A percentile compares a stretch with the other conserved stretches of the same genome.
These are phyloP conservation scores for Quercus tomentella DNA, from an alignment of 331 rosid genomes.

Conservation along the genomic window DNA sequence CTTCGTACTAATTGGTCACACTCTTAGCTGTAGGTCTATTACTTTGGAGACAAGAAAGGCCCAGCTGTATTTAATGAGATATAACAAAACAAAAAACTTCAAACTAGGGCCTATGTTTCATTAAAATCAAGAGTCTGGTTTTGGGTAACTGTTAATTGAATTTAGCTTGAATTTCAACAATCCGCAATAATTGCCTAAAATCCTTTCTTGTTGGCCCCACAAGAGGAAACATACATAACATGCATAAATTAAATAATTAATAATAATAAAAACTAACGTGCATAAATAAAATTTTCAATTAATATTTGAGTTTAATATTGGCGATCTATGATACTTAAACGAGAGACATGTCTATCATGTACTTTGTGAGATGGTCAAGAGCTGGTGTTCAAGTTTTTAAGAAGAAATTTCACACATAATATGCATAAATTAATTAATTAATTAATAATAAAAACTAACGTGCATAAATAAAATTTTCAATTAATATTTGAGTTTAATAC, in stretches of 20 bases:
- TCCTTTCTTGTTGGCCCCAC: neutral
- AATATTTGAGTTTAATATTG: too few species aligned
- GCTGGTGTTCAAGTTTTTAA: rapidly evolving
- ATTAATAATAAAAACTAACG: too few species aligned
- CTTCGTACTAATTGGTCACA: neutral
- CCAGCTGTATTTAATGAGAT: constrained; percentile 32
- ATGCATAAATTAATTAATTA: too few species aligned
- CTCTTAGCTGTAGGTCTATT: constrained; percentile 9
- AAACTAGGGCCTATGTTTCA: neutral
- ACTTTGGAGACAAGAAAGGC: constrained; percentile 38
- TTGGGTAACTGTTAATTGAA: neutral
- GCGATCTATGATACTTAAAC: rapidly evolving
- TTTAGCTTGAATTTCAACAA: neutral
- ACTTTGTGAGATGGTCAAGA: rapidly evolving
- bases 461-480: too few species aligned
- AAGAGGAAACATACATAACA: neutral
- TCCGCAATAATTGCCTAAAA: neutral
- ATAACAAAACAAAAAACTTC: constrained; percentile 1
- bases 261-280: too few species aligned
- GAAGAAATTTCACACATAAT: rapidly evolving
- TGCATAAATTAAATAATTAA: too few species aligned
- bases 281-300: too few species aligned
- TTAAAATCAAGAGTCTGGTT: neutral
- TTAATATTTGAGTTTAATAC: too few species aligned
- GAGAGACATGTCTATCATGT: too few species aligned